phyloP scores from a whole-genome alignment of 202 grass and related monocot species.

The Panicum hallii region DNA sequence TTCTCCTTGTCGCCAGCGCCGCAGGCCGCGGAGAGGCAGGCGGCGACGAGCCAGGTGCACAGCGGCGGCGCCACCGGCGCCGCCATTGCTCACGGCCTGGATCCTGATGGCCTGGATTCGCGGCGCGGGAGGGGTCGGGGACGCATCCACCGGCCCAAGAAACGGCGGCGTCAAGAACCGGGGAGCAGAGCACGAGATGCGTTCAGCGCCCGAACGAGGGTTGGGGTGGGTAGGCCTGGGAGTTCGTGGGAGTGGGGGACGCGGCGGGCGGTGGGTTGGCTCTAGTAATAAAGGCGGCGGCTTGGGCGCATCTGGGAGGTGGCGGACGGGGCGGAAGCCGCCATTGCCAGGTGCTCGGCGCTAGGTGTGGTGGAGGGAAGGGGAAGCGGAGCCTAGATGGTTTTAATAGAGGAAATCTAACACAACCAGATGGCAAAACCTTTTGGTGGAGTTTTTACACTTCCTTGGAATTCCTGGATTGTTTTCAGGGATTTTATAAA shows the following conservation, averaged over 20 bases:
- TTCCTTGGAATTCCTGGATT: not conserved
- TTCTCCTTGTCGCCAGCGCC: constrained; percentile 48
- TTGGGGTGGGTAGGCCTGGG: not conserved
- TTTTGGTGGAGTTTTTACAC: not conserved
- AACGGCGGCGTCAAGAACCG: constrained; percentile 35
- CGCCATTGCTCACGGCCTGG: constrained; percentile 64
- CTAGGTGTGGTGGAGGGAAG: constrained; percentile 39
- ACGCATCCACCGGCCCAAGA: constrained; percentile 28
- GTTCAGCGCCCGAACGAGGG: not conserved
- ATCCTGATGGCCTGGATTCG: constrained; percentile 35
- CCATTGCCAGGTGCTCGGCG: constrained; percentile 75
- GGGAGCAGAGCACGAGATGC: constrained; percentile 36
- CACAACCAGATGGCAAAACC: not conserved
- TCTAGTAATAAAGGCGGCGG: constrained; percentile 41
- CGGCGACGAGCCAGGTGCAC: constrained; percentile 83
- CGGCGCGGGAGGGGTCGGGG: constrained; percentile 3
- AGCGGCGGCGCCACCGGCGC: constrained; percentile 74
- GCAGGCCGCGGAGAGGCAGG: constrained; percentile 74
- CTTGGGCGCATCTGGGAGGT: constrained; percentile 74
- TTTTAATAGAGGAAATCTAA: constrained; percentile 43
- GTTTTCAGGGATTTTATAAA: not conserved
- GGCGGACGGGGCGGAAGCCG: constrained; percentile 51
- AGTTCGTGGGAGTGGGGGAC: constrained; percentile 1
- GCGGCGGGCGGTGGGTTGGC: constrained; percentile 33
- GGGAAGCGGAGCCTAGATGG: not conserved